phyloP scores from a whole-genome alignment of 805 yeast genomes.

The Pichia gijzeniarum region DNA sequence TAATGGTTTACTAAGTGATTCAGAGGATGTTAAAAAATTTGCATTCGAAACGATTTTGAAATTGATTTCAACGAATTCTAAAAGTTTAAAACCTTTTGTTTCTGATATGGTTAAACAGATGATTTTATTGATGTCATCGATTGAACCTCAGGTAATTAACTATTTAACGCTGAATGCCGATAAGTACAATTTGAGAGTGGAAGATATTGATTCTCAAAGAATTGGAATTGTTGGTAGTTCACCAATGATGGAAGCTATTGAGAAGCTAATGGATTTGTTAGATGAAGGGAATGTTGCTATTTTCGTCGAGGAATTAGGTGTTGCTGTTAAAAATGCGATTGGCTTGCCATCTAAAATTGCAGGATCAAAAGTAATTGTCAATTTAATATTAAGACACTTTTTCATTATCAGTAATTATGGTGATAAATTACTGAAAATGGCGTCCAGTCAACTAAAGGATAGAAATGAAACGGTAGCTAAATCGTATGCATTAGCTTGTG shows the following conservation, averaged over 20 bases:
- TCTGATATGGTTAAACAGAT: constrained; percentile 66
- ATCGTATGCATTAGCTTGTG: constrained; percentile 75
- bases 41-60: constrained; percentile 70
- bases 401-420: constrained; percentile 44
- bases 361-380: constrained; percentile 66
- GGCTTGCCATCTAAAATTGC: constrained; percentile 91
- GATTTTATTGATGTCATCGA: constrained; percentile 66
- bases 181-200: constrained; percentile 67
- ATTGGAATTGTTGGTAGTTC: constrained; percentile 68
- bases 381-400: constrained; percentile 51
- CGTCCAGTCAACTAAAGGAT: constrained; percentile 56
- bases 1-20: constrained; percentile 76
- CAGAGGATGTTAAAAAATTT: constrained; percentile 75
- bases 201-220: constrained; percentile 73
- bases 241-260: constrained; percentile 86
- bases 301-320: constrained; percentile 43
- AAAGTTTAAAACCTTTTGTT: constrained; percentile 56
- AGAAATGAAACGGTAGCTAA: constrained; percentile 65
- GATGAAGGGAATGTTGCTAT: constrained; percentile 46
- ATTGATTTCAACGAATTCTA: constrained; percentile 58
- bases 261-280: constrained; percentile 53
- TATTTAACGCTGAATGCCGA: constrained; percentile 83
- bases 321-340: constrained; percentile 60
- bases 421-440: constrained; percentile 53
- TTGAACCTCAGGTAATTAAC: constrained; percentile 88